Conservation (phyloP, 371 early-diverging fungal species). For the Apophysomyces sp. region DNA sequence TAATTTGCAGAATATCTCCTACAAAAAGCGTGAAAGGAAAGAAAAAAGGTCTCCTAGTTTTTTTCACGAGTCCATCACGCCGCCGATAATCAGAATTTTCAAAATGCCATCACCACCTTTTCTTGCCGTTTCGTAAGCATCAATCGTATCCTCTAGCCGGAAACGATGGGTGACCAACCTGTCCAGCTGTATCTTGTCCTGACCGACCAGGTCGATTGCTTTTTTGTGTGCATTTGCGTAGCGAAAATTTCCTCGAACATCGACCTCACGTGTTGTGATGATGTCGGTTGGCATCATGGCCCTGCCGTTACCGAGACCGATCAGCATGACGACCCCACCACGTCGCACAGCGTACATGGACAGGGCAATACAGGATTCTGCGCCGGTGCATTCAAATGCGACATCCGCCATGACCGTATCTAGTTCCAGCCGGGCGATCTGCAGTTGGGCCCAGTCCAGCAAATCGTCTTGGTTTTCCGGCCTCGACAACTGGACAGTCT, state of each 20-base stretch:
- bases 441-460: constrained; percentile 7
- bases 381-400: constrained; percentile 17
- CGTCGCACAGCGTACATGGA: constrained; percentile 10
- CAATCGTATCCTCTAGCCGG: constrained; percentile 10
- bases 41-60: not conserved
- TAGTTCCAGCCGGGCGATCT: constrained; percentile 1
- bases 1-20: no score
- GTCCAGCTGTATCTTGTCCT: constrained; percentile 5
- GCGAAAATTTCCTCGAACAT: constrained; percentile 4
- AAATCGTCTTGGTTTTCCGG: not conserved
- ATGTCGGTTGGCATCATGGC: constrained; percentile 3
- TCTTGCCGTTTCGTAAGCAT: constrained; percentile 14
- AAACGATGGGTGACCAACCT: constrained; percentile 22
- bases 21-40: no score
- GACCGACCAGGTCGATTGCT: constrained; percentile 15
- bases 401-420: constrained; percentile 2
- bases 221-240: constrained; percentile 15
- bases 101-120: constrained; percentile 13
- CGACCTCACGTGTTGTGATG: constrained; percentile 9
- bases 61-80: constrained; percentile 12
- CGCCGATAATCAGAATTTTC: constrained; percentile 18
- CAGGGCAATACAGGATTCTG: constrained; percentile 13
- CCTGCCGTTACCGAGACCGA: constrained; percentile 7
- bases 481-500: not conserved
- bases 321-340: constrained; percentile 14